Evolutionary conservation across 106 monocot genomes (phyloP).

Genomic region (Dendrobium catenatum): DNA sequence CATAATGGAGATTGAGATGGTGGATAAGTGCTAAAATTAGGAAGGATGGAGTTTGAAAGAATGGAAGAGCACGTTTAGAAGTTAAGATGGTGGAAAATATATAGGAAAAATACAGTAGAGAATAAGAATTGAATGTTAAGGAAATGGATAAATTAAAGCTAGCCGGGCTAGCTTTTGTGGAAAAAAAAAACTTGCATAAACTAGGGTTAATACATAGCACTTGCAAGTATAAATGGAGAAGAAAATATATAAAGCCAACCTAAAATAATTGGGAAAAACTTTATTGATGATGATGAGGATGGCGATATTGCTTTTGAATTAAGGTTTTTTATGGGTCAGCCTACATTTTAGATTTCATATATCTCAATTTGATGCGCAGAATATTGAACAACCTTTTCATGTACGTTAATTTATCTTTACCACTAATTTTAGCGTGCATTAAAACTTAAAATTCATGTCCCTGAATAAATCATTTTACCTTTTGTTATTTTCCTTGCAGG

Average conservation of each 20-base stretch:
- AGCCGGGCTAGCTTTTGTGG: background rate
- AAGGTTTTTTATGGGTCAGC: background rate
- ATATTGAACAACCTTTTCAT: background rate
- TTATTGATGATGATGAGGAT: background rate
- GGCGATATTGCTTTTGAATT: background rate
- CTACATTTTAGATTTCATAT: background rate
- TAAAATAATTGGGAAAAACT: background rate
- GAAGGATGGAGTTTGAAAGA: background rate
- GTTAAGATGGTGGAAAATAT: background rate
- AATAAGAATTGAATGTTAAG: background rate
- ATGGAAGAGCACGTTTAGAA: background rate
- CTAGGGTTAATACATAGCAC: background rate
- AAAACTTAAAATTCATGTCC: background rate
- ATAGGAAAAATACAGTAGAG: background rate
- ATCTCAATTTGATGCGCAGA: background rate
- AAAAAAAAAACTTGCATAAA: background rate
- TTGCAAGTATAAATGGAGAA: background rate
- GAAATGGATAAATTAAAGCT: background rate
- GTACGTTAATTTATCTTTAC: background rate
- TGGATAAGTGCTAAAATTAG: background rate
- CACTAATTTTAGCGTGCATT: background rate
- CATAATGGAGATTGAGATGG: background rate
- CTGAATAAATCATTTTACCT: background rate
- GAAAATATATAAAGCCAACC: background rate
- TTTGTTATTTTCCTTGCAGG: slow-evolving; percentile 36